A percentile compares a stretch with the other conserved stretches of the same genome.
Conservation (phyloP, 371 early-diverging fungal genomes). For the Rhizomucor pusillus region DNA sequence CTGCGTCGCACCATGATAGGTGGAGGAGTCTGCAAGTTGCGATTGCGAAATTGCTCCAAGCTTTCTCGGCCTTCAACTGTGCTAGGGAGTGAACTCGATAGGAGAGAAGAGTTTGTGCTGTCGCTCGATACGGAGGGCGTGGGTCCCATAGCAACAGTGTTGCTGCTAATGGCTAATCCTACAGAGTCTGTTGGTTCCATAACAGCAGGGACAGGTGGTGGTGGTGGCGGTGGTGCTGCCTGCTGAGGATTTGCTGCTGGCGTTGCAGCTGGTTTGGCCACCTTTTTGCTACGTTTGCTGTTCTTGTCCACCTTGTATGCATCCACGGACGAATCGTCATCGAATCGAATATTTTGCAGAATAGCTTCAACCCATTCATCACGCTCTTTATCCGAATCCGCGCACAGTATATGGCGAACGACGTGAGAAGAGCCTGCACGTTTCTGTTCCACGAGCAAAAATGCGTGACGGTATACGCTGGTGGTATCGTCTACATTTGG, state of each 20-base stretch:
- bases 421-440: conserved; percentile 60
- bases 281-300: conserved; percentile 31
- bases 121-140: conserved; percentile 19
- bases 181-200: conserved; percentile 18
- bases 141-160: conserved; percentile 10
- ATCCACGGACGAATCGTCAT: conserved; percentile 14
- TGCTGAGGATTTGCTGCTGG: conserved; percentile 33
- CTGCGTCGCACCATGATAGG: conserved; percentile 34
- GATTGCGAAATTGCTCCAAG: conserved; percentile 9
- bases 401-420: conserved; percentile 79
- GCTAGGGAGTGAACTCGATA: conserved; percentile 15
- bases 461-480: conserved; percentile 74
- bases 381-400: conserved; percentile 85
- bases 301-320: conserved; percentile 6
- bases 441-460: conserved; percentile 74
- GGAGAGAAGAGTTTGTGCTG: conserved; percentile 19
- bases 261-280: conserved; percentile 25
- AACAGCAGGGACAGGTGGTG: conserved; percentile 18
- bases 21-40: conserved; percentile 24
- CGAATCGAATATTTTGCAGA: conserved; percentile 44
- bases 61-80: conserved; percentile 1
- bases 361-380: conserved; percentile 86
- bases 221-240: conserved; percentile 25
- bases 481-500: conserved; percentile 37
- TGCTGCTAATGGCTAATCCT: conserved; percentile 19